Conservation (phyloP, 2,329 filamentous ascomycete genomes). For the Alternaria conjuncta region DNA sequence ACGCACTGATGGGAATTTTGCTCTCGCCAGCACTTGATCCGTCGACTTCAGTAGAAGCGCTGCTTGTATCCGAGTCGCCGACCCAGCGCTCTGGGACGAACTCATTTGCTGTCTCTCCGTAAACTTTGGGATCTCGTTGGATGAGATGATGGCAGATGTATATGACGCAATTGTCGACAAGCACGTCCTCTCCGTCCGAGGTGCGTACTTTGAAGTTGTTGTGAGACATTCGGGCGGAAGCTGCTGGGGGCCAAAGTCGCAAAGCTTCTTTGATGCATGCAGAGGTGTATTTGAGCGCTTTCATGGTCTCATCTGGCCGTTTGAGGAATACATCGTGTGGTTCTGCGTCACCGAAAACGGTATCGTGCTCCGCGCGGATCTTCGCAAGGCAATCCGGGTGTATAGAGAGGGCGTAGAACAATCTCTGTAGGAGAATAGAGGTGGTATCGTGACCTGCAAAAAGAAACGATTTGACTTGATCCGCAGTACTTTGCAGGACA, state of each 20-base stretch:
- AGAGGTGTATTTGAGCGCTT: conserved; percentile 58
- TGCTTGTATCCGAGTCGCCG: conserved; percentile 41
- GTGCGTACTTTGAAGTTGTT: conserved; percentile 53
- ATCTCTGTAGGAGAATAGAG: conserved; percentile 39
- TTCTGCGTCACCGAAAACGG: conserved; percentile 57
- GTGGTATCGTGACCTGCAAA: conserved; percentile 59
- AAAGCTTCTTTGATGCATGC: conserved; percentile 63
- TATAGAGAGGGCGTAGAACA: conserved; percentile 42
- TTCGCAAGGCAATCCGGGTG: conserved; percentile 39
- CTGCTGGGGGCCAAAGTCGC: conserved; percentile 60
- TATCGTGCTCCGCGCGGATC: conserved; percentile 59
- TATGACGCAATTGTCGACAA: conserved; percentile 53
- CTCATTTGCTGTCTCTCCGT: conserved; percentile 39
- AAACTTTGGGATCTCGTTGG: conserved; percentile 45
- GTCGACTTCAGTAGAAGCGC: conserved; percentile 20
- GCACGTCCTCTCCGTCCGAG: conserved; percentile 53
- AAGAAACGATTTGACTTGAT: conserved; percentile 52
- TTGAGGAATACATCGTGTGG: conserved; percentile 51
- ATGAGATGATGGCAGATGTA: conserved; percentile 52
- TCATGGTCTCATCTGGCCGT: conserved; percentile 57
- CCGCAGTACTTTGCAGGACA: conserved; percentile 47
- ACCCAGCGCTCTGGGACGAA: conserved; percentile 48
- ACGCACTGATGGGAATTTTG: conserved; percentile 53
- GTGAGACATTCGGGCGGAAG: conserved; percentile 48
- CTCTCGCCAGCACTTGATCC: conserved; percentile 14